Evolutionary conservation across 2,329 filamentous ascomycete species (phyloP), one percentile per base, ranked within the genome.

Genomic region (Helotiales sp.): DNA sequence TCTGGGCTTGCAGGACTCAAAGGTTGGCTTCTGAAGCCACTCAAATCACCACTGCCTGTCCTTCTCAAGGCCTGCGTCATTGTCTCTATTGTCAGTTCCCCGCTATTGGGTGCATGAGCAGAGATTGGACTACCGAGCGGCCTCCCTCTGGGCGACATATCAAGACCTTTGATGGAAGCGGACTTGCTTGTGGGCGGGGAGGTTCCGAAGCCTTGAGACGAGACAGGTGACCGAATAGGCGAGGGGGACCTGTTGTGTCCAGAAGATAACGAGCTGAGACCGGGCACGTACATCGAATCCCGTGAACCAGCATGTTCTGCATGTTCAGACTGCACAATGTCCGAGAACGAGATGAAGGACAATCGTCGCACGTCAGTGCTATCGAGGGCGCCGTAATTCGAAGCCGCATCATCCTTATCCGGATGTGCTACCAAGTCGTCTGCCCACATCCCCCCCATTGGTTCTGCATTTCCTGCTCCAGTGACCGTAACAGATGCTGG

Each of bases 311-410:
- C 77, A 60, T 81, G 77, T 58, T 86, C 82, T 29, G 84, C 84
- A 67, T 93, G 90, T 72, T 95, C 90, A 31, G 88, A 83, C 71
- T 96, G 91, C 38, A 98, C 91, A 9, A 98, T 91, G 69, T 98
- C 93, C 60, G 93, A 93, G 74, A 98, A 98, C 7, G 92, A 96
- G 71, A 98, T 96, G 76, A 98, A 98, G 72, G 90, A 95, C 61
- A 98, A 76, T 22, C 93, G 86, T 46, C 91, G 87, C 17, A 96
- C 84, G 68, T 96, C 93, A 47, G 84, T 81, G 36, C 81, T 83
- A 68, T 96, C 92, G 60, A 93, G 77, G 46, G 87, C 85, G 30
- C 88, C 90, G 72, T 93, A 93, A 70, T 86, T 91, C 57, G 88
- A 90, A 1, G 84, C 85, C 25, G 80, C 79, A 64, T 93, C 89